Conservation (phyloP, 2,329 filamentous ascomycete genomes). For the Aureobasidium sp. region DNA sequence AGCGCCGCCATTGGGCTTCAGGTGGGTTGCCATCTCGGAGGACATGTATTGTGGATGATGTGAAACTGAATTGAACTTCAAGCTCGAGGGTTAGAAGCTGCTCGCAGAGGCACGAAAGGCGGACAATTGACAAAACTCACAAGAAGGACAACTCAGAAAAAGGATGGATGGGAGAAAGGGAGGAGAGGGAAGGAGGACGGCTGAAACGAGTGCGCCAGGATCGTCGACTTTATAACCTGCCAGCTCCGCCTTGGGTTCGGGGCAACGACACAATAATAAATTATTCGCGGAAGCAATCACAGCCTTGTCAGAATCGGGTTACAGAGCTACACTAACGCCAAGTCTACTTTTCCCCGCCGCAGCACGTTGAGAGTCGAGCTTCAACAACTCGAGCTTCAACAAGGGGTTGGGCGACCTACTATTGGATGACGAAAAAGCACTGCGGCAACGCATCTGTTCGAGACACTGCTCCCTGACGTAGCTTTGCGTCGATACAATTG, state of each 20-base stretch:
- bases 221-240: constrained; percentile 13
- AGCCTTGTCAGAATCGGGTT: constrained; percentile 13
- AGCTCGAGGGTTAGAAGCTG: not conserved
- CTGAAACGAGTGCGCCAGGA: constrained; percentile 1
- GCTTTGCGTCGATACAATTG: not conserved
- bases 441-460: constrained; percentile 1
- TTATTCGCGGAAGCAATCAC: constrained; percentile 4
- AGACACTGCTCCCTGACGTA: constrained; percentile 9
- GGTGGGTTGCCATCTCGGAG: constrained; percentile 64
- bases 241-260: constrained; percentile 9
- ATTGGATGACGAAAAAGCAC: constrained; percentile 14
- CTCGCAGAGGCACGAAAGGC: not conserved
- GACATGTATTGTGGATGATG: not conserved
- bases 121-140: constrained; percentile 1
- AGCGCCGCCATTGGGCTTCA: constrained; percentile 54
- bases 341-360: constrained; percentile 3
- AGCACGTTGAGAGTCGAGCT: constrained; percentile 10
- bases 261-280: constrained; percentile 14
- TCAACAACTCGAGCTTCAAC: constrained; percentile 7
- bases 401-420: constrained; percentile 3
- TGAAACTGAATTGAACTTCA: constrained; percentile 8
- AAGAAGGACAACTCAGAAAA: constrained; percentile 5
- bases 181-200: constrained; percentile 1
- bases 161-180: not conserved
- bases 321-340: constrained; percentile 13